Conservation (phyloP, 345 rosid species). For the Aquilaria sinensis region DNA sequence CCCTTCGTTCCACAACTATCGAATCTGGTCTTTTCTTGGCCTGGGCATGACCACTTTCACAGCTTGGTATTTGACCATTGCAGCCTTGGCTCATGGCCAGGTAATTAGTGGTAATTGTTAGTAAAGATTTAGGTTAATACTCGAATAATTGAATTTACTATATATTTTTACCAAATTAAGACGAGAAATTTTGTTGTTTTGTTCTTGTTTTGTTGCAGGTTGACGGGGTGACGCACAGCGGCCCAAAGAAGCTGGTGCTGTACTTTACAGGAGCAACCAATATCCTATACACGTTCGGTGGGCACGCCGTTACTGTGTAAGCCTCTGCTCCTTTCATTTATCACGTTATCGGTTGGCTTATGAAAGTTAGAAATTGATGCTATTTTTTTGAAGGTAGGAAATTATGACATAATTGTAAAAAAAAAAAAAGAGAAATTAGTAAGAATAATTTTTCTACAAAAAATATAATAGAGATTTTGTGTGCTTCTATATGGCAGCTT, state of each 20-base stretch:
- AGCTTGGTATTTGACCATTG: conserved; percentile 92
- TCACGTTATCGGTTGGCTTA: too few relatives aligned
- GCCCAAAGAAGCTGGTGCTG: conserved; percentile 73
- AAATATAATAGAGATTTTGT: too few relatives aligned
- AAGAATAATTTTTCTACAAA: too few relatives aligned
- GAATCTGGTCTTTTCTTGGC: conserved; percentile 98
- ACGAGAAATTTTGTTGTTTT: too few relatives aligned
- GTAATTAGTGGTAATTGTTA: conserved; percentile 19
- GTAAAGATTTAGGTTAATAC: too few relatives aligned
- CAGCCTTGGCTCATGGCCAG: conserved; percentile 82
- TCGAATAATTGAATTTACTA: too few relatives aligned
- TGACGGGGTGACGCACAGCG: conserved; percentile 66
- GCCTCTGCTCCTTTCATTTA: conserved; percentile 13
- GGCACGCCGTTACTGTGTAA: conserved; percentile 99
- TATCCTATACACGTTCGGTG: conserved; percentile 94
- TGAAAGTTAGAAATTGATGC: too few relatives aligned
- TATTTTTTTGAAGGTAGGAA: too few relatives aligned
- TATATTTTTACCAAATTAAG: too few relatives aligned
- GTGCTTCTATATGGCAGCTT: conserved; percentile 81
- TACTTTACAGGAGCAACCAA: conserved; percentile 99
- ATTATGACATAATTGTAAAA: too few relatives aligned
- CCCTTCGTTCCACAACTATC: conserved; percentile 96
- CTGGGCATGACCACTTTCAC: conserved; percentile 99
- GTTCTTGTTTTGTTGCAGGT: conserved; percentile 21
- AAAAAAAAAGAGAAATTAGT: too few relatives aligned